phyloP scores from a whole-genome alignment of 148 eudicot species.

The Simmondsia chinensis region DNA sequence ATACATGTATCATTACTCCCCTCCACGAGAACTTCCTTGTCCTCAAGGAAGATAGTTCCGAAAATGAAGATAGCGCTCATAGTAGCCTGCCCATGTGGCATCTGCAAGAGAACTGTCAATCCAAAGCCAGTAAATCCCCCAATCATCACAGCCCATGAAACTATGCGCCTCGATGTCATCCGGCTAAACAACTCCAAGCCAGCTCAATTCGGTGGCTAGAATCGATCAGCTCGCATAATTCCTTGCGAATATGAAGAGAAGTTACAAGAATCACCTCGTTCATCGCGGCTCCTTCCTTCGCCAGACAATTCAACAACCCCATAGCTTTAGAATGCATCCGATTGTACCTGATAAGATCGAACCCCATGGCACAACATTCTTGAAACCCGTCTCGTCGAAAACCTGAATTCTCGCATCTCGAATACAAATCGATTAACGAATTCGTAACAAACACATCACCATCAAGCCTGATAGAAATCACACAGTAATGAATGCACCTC shows the following conservation, averaged over 20 bases:
- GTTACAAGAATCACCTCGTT: slow-evolving; percentile 77
- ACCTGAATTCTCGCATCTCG: slow-evolving; percentile 38
- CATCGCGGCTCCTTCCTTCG: slow-evolving; percentile 27
- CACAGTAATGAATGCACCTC: slow-evolving; percentile 38
- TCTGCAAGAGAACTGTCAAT: no score
- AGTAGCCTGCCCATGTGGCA: no score
- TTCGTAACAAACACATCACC: slow-evolving; percentile 52
- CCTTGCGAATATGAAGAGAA: slow-evolving; percentile 58
- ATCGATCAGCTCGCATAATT: slow-evolving; percentile 21
- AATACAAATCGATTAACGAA: slow-evolving; percentile 57
- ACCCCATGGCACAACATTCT: slow-evolving; percentile 71
- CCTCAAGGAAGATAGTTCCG: no score
- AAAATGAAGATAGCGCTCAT: no score
- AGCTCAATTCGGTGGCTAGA: slow-evolving; percentile 49
- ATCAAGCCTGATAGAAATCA: slow-evolving; percentile 39
- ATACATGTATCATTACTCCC: no score
- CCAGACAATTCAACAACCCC: slow-evolving; percentile 41
- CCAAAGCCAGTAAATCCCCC: slow-evolving; percentile 69
- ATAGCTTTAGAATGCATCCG: slow-evolving; percentile 48
- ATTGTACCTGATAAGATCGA: slow-evolving; percentile 60
- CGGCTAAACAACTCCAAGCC: slow-evolving; percentile 43
- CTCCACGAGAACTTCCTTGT: no score
- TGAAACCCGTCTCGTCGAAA: slow-evolving; percentile 38
- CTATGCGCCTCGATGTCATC: slow-evolving; percentile 29
- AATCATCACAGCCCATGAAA: slow-evolving; percentile 83